Evolutionary conservation across 2,329 filamentous ascomycete species (phyloP).

Genomic region (Coniella vitis): DNA sequence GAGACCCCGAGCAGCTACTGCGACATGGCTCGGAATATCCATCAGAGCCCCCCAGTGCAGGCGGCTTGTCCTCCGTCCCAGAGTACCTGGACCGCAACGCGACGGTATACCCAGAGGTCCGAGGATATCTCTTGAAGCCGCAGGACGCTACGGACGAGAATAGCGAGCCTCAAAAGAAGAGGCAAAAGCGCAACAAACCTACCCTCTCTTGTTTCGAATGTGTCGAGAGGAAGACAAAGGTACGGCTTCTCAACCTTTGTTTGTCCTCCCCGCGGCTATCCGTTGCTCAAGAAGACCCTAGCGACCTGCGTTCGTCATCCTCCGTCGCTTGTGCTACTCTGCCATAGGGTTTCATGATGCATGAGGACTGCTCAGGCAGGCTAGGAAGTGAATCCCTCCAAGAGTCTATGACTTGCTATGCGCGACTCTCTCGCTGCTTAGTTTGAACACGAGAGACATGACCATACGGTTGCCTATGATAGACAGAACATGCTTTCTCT

Average conservation of each 20-base stretch:
- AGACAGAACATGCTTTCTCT: no score
- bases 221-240: slow-evolving; percentile 77
- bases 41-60: slow-evolving; percentile 3
- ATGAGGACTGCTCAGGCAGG: no score
- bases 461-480: no score
- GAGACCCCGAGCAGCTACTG: background rate
- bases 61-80: background rate
- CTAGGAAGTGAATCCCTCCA: no score
- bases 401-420: no score
- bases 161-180: slow-evolving; percentile 49
- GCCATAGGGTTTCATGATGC: no score
- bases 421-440: no score
- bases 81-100: slow-evolving; percentile 7
- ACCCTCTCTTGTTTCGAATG: slow-evolving; percentile 74
- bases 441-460: no score
- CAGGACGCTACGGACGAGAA: slow-evolving; percentile 18
- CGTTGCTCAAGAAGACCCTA: no score
- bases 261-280: background rate
- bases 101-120: slow-evolving; percentile 3
- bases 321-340: no score
- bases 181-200: slow-evolving; percentile 79
- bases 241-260: slow-evolving; percentile 29
- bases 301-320: no score
- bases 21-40: slow-evolving; percentile 3
- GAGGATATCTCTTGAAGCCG: slow-evolving; percentile 16